Percentiles rank a stretch among this genome's conserved stretches.
Conservation (phyloP, 306 rosid species). For the Sicyos edulis region DNA sequence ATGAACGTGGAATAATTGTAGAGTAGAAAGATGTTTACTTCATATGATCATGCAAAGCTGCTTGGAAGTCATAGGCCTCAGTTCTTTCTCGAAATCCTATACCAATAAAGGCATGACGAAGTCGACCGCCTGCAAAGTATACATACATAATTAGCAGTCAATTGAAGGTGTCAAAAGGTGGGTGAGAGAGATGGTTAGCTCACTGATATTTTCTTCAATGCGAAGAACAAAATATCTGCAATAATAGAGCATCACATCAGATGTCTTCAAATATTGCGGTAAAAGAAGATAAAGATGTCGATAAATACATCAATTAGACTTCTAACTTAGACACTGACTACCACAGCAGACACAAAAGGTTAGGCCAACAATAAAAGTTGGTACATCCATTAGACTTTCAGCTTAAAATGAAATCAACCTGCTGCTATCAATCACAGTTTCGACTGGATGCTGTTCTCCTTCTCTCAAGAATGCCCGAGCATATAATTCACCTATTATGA, state of each 20-base stretch:
- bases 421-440: slow-evolving; percentile 98
- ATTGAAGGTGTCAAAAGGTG: slow-evolving; percentile 10
- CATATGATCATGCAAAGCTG: no score
- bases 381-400: neutral
- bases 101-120: slow-evolving; percentile 94
- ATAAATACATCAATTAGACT: neutral
- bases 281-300: neutral
- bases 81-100: slow-evolving; percentile 92
- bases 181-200: slow-evolving; percentile 26
- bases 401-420: slow-evolving; percentile 45
- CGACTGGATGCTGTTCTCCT: slow-evolving; percentile 93
- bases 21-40: no score
- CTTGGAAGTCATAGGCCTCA: slow-evolving; percentile 97
- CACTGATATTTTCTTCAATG: slow-evolving; percentile 91
- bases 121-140: slow-evolving; percentile 63
- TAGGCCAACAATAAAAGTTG: neutral
- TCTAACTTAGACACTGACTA: slow-evolving; percentile 6
- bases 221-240: slow-evolving; percentile 98
- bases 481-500: slow-evolving; percentile 74
- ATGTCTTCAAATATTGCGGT: neutral
- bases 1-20: no score
- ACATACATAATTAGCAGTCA: neutral
- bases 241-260: slow-evolving; percentile 1
- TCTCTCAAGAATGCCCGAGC: slow-evolving; percentile 94
- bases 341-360: neutral